These are phyloP conservation scores for Sugiyamaella floridensis DNA, from an alignment of 805 yeast genomes.

Conservation along the genomic window DNA sequence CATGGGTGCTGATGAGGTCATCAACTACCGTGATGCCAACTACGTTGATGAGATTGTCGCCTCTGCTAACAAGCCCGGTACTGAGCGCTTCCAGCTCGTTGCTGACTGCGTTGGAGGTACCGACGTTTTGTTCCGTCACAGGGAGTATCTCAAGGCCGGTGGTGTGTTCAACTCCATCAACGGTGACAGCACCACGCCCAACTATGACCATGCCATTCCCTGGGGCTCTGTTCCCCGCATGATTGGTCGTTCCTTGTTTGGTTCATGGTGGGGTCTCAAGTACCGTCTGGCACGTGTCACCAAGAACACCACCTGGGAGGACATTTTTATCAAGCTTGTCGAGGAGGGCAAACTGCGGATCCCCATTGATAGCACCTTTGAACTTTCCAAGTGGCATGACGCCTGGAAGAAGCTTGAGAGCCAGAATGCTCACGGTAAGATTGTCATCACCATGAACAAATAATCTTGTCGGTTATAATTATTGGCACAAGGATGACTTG, in stretches of 20 bases:
- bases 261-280: slow-evolving; percentile 20
- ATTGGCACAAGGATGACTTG: no score
- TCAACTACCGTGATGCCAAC: slow-evolving; percentile 41
- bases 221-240: slow-evolving; percentile 17
- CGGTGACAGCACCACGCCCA: slow-evolving; percentile 40
- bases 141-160: slow-evolving; percentile 41
- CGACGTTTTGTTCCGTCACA: slow-evolving; percentile 40
- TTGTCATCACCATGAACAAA: slow-evolving; percentile 36
- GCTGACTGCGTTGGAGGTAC: slow-evolving; percentile 60
- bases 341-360: slow-evolving; percentile 40
- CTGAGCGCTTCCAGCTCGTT: slow-evolving; percentile 46
- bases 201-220: not conserved
- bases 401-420: slow-evolving; percentile 46
- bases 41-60: slow-evolving; percentile 4
- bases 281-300: slow-evolving; percentile 22
- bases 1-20: slow-evolving; percentile 51
- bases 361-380: slow-evolving; percentile 47
- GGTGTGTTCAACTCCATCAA: slow-evolving; percentile 47
- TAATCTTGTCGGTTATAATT: no score
- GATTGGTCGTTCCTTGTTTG: slow-evolving; percentile 24
- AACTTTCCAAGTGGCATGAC: slow-evolving; percentile 41
- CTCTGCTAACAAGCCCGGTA: slow-evolving; percentile 29
- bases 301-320: slow-evolving; percentile 33
- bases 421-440: slow-evolving; percentile 58
- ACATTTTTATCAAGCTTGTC: slow-evolving; percentile 40